Evolutionary conservation across 2,329 filamentous ascomycete species (phyloP).

Genomic region (Tolypocladium endophyticum): DNA sequence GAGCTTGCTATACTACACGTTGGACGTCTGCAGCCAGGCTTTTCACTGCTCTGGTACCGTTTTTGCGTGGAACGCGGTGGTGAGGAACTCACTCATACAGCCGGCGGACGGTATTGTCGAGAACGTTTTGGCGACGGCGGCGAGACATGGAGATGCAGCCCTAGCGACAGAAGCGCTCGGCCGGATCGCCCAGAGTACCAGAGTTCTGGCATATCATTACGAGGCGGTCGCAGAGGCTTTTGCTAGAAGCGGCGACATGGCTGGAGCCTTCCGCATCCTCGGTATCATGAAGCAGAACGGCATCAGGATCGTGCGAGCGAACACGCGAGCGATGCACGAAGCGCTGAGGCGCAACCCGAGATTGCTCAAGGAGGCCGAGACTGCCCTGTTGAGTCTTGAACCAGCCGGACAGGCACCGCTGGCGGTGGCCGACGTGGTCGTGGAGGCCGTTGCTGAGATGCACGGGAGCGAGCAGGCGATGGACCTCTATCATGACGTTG

Average conservation of each 20-base stretch:
- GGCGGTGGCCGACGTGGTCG: constrained; percentile 19
- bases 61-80: constrained; percentile 61
- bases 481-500: constrained; percentile 18
- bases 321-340: constrained; percentile 52
- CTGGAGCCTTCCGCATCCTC: constrained; percentile 57
- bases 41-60: constrained; percentile 54
- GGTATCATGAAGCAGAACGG: constrained; percentile 55
- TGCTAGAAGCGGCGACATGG: constrained; percentile 45
- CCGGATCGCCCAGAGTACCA: constrained; percentile 22
- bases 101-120: constrained; percentile 51
- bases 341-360: constrained; percentile 37
- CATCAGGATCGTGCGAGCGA: constrained; percentile 43
- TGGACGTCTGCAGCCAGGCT: constrained; percentile 62
- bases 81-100: constrained; percentile 31
- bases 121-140: constrained; percentile 62
- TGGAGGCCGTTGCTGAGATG: constrained; percentile 21
- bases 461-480: constrained; percentile 20
- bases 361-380: constrained; percentile 41
- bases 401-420: constrained; percentile 25
- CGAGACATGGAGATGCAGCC: constrained; percentile 53
- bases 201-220: constrained; percentile 60
- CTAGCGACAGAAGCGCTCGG: constrained; percentile 65
- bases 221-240: constrained; percentile 70
- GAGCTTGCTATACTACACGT: constrained; percentile 56
- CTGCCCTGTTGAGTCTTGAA: constrained; percentile 43